Percentiles rank a stretch among this genome's conserved stretches.
Conservation (phyloP, 2,329 filamentous ascomycete genomes). For the Dichotomopilus funicola region DNA sequence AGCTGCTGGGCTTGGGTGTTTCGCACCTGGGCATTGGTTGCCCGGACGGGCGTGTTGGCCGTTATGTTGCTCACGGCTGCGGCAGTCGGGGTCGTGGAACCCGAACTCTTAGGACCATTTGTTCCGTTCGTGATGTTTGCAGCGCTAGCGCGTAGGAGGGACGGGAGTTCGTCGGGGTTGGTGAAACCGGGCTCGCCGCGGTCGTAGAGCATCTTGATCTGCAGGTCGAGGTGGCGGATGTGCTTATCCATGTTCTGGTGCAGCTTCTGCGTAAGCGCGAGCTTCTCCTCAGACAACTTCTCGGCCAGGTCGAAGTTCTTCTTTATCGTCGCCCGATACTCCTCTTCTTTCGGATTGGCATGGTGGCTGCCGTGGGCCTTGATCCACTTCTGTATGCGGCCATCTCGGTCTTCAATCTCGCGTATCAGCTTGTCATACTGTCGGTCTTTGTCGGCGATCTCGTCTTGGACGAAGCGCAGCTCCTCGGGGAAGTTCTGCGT, state of each 20-base stretch:
- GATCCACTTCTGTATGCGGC: conserved; percentile 74
- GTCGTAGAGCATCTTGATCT: conserved; percentile 57
- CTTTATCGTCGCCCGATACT: conserved; percentile 57
- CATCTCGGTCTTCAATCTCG: conserved; percentile 65
- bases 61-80: conserved; percentile 33
- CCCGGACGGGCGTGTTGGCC: conserved; percentile 38
- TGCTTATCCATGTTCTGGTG: conserved; percentile 56
- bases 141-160: conserved; percentile 52
- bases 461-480: conserved; percentile 75
- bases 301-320: conserved; percentile 65
- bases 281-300: conserved; percentile 67
- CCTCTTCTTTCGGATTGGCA: conserved; percentile 68
- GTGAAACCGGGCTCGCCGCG: conserved; percentile 55
- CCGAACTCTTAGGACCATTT: conserved; percentile 38
- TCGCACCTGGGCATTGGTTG: conserved; percentile 42
- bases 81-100: conserved; percentile 34
- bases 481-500: conserved; percentile 77
- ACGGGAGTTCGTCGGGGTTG: conserved; percentile 57
- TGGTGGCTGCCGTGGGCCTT: conserved; percentile 68
- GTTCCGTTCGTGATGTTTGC: conserved; percentile 39
- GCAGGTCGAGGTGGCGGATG: conserved; percentile 53
- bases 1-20: conserved; percentile 43
- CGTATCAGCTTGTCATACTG: conserved; percentile 62
- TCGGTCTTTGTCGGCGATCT: conserved; percentile 73
- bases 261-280: conserved; percentile 60